These are phyloP conservation scores for Acanthamoeba lenticulata DNA, from an alignment of 208 protist species.

Conservation along the genomic window DNA sequence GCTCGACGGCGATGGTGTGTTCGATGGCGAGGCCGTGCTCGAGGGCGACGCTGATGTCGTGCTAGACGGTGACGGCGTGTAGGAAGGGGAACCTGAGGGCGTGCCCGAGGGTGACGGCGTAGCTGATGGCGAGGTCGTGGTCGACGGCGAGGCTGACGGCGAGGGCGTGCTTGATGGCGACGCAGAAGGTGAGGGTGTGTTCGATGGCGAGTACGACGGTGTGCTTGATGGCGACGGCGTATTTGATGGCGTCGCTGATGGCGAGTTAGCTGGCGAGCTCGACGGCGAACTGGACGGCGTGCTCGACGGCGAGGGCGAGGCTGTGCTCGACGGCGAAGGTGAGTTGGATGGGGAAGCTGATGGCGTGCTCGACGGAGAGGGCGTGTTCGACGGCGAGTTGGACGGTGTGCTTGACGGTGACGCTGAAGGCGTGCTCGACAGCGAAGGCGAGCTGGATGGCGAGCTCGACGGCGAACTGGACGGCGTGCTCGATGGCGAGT, in stretches of 20 bases:
- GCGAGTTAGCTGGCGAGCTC: not conserved
- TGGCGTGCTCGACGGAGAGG: not conserved
- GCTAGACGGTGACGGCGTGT: too few relatives aligned
- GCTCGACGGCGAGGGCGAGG: not conserved
- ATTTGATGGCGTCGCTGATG: not conserved
- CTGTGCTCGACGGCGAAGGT: not conserved
- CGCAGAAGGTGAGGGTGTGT: not conserved
- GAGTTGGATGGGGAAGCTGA: not conserved
- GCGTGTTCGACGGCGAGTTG: too few relatives aligned
- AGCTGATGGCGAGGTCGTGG: not conserved
- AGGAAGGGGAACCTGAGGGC: too few relatives aligned
- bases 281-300: not conserved
- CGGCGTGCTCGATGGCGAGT: too few relatives aligned
- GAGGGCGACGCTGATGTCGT: too few relatives aligned
- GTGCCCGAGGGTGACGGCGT: not conserved
- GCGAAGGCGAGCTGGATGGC: too few relatives aligned
- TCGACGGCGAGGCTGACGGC: not conserved
- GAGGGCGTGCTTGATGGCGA: not conserved
- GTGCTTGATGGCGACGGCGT: not conserved
- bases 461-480: too few relatives aligned
- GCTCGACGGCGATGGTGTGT: too few relatives aligned
- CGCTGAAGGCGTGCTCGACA: too few relatives aligned
- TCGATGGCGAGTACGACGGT: not conserved
- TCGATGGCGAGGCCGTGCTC: too few relatives aligned
- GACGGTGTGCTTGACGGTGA: too few relatives aligned